These are phyloP conservation scores for Clitopilus hobsonii DNA, from an alignment of 768 basidiomycete genomes.

Conservation along the genomic window DNA sequence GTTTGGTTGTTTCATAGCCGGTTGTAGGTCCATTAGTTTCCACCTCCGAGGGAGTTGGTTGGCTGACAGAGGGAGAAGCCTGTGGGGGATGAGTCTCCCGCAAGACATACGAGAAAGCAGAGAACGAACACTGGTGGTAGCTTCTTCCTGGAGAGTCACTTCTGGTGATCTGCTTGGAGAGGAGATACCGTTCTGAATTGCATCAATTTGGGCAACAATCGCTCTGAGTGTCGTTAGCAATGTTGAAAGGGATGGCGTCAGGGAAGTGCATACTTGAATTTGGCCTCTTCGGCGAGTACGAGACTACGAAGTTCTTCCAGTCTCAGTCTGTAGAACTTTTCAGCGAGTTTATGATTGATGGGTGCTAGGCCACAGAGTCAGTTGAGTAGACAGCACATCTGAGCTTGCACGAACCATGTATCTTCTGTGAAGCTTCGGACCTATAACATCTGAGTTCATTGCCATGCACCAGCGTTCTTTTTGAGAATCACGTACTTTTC, in stretches of 20 bases:
- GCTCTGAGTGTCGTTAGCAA: constrained; percentile 31
- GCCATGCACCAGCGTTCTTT: background rate
- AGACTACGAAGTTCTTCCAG: constrained; percentile 67
- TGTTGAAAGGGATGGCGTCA: background rate
- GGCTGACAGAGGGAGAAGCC: background rate
- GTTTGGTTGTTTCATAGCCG: constrained; percentile 5
- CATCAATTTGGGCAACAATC: constrained; percentile 71
- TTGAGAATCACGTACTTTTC: constrained; percentile 45
- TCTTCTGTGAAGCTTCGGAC: constrained; percentile 44
- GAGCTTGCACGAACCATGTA: constrained; percentile 38
- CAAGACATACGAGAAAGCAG: background rate
- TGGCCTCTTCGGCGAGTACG: constrained; percentile 68
- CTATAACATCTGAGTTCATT: constrained; percentile 20
- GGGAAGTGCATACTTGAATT: constrained; percentile 58
- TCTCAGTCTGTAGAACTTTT: constrained; percentile 67
- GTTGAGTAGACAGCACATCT: background rate
- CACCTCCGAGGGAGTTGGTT: background rate
- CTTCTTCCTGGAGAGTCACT: background rate
- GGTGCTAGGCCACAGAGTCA: constrained; percentile 41
- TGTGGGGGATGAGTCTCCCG: background rate
- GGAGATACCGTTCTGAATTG: constrained; percentile 72
- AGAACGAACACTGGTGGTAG: constrained; percentile 3
- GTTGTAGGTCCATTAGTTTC: background rate
- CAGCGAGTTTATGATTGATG: constrained; percentile 64
- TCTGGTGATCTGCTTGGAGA: background rate